Evolutionary conservation across 371 early-diverging fungal genomes (phyloP).

Genomic region (Mucor sp.): DNA sequence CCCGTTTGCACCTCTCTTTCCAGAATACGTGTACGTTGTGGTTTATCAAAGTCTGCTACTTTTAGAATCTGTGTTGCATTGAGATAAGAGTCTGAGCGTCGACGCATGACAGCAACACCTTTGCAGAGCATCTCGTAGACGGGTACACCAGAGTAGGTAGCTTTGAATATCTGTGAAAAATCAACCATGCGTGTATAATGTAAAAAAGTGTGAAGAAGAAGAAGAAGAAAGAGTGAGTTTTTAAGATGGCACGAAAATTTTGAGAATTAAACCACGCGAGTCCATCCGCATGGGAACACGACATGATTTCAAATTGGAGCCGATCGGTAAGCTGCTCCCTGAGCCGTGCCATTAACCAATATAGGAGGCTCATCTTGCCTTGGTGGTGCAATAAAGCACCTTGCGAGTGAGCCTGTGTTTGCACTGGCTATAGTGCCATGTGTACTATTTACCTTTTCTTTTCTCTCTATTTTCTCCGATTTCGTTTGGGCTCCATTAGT

Average conservation of each 20-base stretch:
- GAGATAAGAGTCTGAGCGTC: slow-evolving; percentile 80
- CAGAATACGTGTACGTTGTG: slow-evolving; percentile 83
- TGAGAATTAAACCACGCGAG: slow-evolving; percentile 1
- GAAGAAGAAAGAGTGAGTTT: neutral
- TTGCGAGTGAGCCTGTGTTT: neutral
- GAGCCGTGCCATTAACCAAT: no score
- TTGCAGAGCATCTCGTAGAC: slow-evolving; percentile 87
- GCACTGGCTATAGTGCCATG: neutral
- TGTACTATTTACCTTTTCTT: neutral
- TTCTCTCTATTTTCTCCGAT: neutral
- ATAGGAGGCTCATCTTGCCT: neutral
- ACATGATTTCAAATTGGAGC: neutral
- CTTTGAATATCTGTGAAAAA: slow-evolving; percentile 43
- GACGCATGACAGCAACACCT: slow-evolving; percentile 87
- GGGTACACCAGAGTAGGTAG: slow-evolving; percentile 86
- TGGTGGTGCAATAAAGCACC: neutral
- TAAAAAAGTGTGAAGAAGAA: neutral
- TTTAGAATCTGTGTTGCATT: slow-evolving; percentile 95
- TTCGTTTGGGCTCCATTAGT: neutral
- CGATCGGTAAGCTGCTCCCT: no score
- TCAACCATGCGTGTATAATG: slow-evolving; percentile 2
- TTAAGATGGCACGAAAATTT: neutral
- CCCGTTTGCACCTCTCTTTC: slow-evolving; percentile 82
- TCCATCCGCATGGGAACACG: neutral
- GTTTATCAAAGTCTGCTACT: slow-evolving; percentile 90